Conservation (phyloP, 2,329 filamentous ascomycete genomes). For the Colletotrichum karsti region DNA sequence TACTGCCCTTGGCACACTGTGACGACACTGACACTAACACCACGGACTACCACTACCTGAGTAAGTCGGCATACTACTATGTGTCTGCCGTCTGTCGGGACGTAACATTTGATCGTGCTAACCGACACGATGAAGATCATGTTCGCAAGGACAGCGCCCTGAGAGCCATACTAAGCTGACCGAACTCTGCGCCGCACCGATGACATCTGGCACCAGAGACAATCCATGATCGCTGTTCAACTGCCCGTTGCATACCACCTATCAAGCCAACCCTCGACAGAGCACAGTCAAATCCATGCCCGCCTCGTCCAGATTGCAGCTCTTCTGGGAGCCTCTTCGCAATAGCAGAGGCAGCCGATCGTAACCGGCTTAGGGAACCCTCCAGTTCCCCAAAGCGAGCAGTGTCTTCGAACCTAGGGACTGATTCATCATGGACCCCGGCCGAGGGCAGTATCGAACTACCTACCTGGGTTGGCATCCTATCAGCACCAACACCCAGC, state of each 20-base stretch:
- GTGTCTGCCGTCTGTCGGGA: slow-evolving; percentile 1
- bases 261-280: background rate
- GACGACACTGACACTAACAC: background rate
- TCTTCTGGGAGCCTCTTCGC: background rate
- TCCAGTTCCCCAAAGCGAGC: background rate
- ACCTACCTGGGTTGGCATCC: background rate
- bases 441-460: no score
- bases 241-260: background rate
- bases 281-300: slow-evolving; percentile 19
- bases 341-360: slow-evolving; percentile 14
- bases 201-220: background rate
- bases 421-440: background rate
- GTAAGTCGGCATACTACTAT: background rate
- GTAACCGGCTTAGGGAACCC: background rate
- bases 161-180: background rate
- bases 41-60: background rate
- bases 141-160: slow-evolving; percentile 15
- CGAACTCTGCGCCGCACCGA: background rate
- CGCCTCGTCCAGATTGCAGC: slow-evolving; percentile 15
- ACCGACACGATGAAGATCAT: background rate
- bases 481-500: background rate
- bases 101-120: slow-evolving; percentile 7
- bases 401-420: background rate
- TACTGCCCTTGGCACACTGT: background rate
- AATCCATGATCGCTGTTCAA: slow-evolving; percentile 19